Percentiles rank a stretch among this genome's conserved stretches.
phyloP scores from a whole-genome alignment of 2,329 filamentous ascomycete species.

The Ambrosiella xylebori region DNA sequence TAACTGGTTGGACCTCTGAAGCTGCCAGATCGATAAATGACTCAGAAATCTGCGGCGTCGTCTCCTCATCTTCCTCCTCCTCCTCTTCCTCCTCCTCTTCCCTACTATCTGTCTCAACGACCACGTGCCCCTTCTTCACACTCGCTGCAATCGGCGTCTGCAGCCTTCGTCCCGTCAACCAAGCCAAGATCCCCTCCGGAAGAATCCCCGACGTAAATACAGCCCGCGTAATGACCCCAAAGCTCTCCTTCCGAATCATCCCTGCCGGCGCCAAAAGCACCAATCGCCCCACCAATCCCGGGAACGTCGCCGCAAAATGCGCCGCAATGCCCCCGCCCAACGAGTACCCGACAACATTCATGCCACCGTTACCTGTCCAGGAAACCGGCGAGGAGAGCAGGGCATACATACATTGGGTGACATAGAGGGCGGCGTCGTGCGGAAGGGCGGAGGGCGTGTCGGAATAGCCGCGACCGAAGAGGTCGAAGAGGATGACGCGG shows the following conservation, averaged over 20 bases:
- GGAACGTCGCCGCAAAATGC: slow-evolving; percentile 57
- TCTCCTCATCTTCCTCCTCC: slow-evolving; percentile 20
- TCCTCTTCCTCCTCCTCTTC: slow-evolving; percentile 10
- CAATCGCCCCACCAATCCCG: slow-evolving; percentile 48
- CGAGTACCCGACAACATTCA: slow-evolving; percentile 63
- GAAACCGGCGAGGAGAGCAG: slow-evolving; percentile 51
- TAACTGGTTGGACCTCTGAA: not conserved
- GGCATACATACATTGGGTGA: slow-evolving; percentile 52
- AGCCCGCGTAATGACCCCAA: slow-evolving; percentile 31
- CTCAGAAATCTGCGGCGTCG: slow-evolving; percentile 25
- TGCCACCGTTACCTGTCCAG: slow-evolving; percentile 42
- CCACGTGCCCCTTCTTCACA: slow-evolving; percentile 15
- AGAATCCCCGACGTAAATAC: slow-evolving; percentile 38
- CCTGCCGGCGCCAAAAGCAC: slow-evolving; percentile 67
- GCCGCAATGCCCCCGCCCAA: slow-evolving; percentile 65
- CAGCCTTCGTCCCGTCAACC: slow-evolving; percentile 31
- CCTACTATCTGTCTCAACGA: not conserved
- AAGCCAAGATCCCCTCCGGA: slow-evolving; percentile 33
- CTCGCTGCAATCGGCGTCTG: slow-evolving; percentile 31
- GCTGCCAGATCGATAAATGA: not conserved
- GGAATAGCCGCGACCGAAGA: slow-evolving; percentile 52
- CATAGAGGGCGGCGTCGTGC: slow-evolving; percentile 58
- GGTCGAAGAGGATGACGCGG: slow-evolving; percentile 65
- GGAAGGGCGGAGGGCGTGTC: slow-evolving; percentile 47
- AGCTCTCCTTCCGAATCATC: slow-evolving; percentile 42